Percentiles rank a stretch among this genome's conserved stretches.
Conservation (phyloP, 1,284 basidiomycete species). For the Apiotrichum akiyoshidainum region DNA sequence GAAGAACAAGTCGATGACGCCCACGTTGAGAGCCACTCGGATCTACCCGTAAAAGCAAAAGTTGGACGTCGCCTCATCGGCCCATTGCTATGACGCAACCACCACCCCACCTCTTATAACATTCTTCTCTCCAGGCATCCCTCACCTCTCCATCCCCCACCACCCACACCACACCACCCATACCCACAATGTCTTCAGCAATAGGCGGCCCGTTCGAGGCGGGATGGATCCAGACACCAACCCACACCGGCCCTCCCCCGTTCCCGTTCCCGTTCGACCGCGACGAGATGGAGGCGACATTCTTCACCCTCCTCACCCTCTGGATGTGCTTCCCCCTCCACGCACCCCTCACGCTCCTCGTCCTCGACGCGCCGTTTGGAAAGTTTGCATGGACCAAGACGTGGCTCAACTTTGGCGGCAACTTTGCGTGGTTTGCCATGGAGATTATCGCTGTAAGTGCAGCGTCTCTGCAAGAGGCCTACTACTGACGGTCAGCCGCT, state of each 20-base stretch:
- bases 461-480: neutral
- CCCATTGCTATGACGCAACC: too few relatives aligned
- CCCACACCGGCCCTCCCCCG: neutral
- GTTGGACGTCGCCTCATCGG: too few relatives aligned
- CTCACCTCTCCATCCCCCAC: too few relatives aligned
- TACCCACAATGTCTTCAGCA: too few relatives aligned
- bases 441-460: conserved; percentile 69
- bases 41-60: too few relatives aligned
- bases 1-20: too few relatives aligned
- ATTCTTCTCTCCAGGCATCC: too few relatives aligned
- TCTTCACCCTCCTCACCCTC: conserved; percentile 33
- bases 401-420: conserved; percentile 56
- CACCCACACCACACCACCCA: too few relatives aligned
- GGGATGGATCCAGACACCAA: too few relatives aligned
- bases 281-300: conserved; percentile 5
- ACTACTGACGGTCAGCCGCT: conserved; percentile 52
- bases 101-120: too few relatives aligned
- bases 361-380: conserved; percentile 70
- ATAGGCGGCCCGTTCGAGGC: too few relatives aligned
- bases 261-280: neutral
- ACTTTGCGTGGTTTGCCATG: conserved; percentile 75
- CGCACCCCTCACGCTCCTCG: conserved; percentile 46
- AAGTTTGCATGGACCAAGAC: conserved; percentile 58
- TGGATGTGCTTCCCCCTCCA: conserved; percentile 52
- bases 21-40: too few relatives aligned